Evolutionary conservation across 768 basidiomycete species (phyloP), one percentile per base, ranked within the genome.

Genomic region (Trametes coccinea): DNA sequence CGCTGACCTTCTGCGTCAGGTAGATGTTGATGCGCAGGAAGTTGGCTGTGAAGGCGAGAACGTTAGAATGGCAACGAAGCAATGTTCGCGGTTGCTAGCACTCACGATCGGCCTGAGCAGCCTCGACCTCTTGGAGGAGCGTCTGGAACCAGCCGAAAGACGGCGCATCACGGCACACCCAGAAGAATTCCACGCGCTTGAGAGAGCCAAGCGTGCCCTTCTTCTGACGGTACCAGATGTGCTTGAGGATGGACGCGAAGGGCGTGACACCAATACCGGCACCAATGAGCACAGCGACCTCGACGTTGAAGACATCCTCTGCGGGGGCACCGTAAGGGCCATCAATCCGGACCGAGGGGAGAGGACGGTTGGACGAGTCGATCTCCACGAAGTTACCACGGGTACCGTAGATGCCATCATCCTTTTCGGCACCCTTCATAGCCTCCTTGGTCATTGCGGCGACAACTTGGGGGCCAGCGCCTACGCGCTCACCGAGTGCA

Each of bases 111-210:
- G 86, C 86, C 71, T 95, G 93, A 47, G 91, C 89, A 51, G 85
- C 86, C 73, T 97, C 95, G 48, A 97, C 87, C 72, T 94, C 88
- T 69, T 89, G 88, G 61, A 97, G 80, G 54, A 97, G 77, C 62
- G 83, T 87, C 74, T 95, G 92, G 84, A 98, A 96, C 95, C 95
- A 97, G 68, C 93, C 94, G 69, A 97, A 94, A n/a, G 91, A 92
- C n/a, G 92, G 92, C n/a, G 90, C 86, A 66, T 95, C 92, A 72
- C 92, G 88, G 73, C 89, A 92, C 64, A 93, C 84, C 95, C 94
- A 96, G 78, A 96, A 92, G 75, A 96, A 95, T 68, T 96, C 93
- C 60, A 97, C 95, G 45, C 90, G 85, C 54, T 89, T 87, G 59
- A 98, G 85, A 33, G 87, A 83, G 34, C 92, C 91, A 39, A 95